Percentiles rank a stretch among this genome's conserved stretches.
Conservation (phyloP, 306 rosid species). For the Arachis hypogaea region DNA sequence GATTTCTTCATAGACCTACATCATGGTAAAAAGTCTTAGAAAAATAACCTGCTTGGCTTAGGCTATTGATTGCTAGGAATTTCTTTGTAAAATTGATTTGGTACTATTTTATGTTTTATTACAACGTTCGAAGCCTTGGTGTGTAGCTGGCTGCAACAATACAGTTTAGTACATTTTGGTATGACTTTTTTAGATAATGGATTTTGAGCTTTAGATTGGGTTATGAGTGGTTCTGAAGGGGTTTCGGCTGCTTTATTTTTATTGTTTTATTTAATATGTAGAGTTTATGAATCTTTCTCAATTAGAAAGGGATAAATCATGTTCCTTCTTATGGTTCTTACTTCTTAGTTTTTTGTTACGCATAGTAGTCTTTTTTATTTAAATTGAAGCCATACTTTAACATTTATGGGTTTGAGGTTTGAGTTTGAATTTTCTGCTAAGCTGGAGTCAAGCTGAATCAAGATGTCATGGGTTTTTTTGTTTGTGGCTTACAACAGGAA, state of each 20-base stretch:
- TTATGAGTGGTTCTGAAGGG: neutral
- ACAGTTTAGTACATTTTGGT: slow-evolving; percentile 3
- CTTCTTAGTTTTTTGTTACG: neutral
- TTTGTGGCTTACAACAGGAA: slow-evolving; percentile 67
- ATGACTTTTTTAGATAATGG: slow-evolving; percentile 14
- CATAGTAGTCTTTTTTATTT: neutral
- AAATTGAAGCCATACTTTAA: slow-evolving; percentile 26
- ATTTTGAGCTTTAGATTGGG: slow-evolving; percentile 13
- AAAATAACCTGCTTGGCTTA: neutral
- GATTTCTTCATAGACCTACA: too few relatives aligned
- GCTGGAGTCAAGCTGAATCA: slow-evolving; percentile 55
- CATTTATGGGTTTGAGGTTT: slow-evolving; percentile 42
- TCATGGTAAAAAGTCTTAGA: too few relatives aligned
- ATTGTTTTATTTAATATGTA: neutral
- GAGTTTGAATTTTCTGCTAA: slow-evolving; percentile 33
- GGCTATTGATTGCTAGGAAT: slow-evolving; percentile 33
- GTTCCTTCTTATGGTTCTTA: neutral
- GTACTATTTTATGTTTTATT: slow-evolving; percentile 7
- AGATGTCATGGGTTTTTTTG: slow-evolving; percentile 89
- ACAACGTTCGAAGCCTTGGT: slow-evolving; percentile 36
- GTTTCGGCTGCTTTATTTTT: neutral
- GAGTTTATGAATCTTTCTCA: neutral
- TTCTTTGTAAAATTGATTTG: slow-evolving; percentile 23
- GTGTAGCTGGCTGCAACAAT: neutral
- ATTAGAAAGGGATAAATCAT: neutral